phyloP scores from a whole-genome alignment of 2,329 filamentous ascomycete species.

The Fusarium sp. region DNA sequence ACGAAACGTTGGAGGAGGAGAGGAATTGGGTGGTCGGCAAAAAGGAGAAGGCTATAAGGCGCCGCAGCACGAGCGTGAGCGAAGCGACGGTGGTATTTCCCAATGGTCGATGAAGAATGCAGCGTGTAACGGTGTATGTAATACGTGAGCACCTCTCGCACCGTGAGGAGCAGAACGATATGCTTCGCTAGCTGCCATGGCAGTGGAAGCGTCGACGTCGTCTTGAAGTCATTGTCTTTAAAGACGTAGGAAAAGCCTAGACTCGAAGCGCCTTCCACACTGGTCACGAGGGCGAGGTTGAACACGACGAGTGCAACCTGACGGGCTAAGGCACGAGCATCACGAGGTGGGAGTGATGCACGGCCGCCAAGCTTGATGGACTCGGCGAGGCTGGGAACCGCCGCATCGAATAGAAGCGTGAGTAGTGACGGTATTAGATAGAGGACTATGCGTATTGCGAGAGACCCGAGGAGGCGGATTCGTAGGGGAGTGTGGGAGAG shows the following conservation, averaged over 20 bases:
- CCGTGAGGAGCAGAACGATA: constrained; percentile 56
- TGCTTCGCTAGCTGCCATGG: constrained; percentile 67
- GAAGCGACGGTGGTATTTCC: constrained; percentile 57
- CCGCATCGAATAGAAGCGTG: constrained; percentile 79
- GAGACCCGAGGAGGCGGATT: constrained; percentile 79
- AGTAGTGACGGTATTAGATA: constrained; percentile 79
- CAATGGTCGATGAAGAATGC: constrained; percentile 62
- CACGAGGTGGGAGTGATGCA: constrained; percentile 61
- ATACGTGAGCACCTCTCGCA: constrained; percentile 75
- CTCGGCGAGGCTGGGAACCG: constrained; percentile 76
- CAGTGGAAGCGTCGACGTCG: constrained; percentile 62
- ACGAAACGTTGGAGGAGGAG: constrained; percentile 73
- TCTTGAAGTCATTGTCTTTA: constrained; percentile 58
- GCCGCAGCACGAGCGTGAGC: constrained; percentile 67
- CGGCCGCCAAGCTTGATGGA: constrained; percentile 76
- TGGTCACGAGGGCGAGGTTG: constrained; percentile 60
- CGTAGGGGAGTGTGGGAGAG: constrained; percentile 80
- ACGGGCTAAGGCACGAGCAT: constrained; percentile 49
- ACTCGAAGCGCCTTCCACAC: constrained; percentile 57
- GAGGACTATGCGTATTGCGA: constrained; percentile 75
- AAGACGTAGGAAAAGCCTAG: constrained; percentile 52
- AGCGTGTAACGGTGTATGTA: constrained; percentile 79
- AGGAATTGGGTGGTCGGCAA: constrained; percentile 76
- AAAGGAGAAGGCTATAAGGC: constrained; percentile 71
- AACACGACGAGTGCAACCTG: constrained; percentile 57